Evolutionary conservation across 805 yeast species (phyloP).

Genomic region (Ogataea ganodermae): DNA sequence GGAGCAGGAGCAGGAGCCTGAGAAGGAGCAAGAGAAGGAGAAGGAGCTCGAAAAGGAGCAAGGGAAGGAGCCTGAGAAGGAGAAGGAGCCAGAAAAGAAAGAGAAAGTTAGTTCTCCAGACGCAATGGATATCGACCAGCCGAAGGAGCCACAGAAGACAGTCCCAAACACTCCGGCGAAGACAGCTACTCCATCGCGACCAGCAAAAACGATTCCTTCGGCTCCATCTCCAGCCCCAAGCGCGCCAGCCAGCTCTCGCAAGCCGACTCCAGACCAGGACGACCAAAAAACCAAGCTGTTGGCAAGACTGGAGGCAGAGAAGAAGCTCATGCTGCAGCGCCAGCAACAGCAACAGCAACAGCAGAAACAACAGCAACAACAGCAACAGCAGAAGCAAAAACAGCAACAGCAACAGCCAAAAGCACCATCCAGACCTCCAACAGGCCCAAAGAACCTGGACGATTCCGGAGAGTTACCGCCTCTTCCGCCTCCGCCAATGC

Average conservation of each 20-base stretch:
- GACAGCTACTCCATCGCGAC: neutral
- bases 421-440: neutral
- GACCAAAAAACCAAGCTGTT: constrained; percentile 9
- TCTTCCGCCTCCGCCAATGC: constrained; percentile 23
- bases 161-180: neutral
- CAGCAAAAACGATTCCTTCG: neutral
- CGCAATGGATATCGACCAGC: neutral
- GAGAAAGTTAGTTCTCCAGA: too few species aligned
- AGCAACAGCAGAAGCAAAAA: neutral
- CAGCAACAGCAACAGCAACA: constrained; percentile 10
- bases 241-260: neutral
- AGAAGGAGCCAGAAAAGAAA: neutral
- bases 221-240: neutral
- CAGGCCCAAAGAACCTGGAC: neutral
- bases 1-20: neutral
- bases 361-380: constrained; percentile 1
- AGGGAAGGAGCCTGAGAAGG: neutral
- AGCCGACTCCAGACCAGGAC: neutral
- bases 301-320: constrained; percentile 20
- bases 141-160: neutral
- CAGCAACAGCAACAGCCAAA: constrained; percentile 4
- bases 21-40: neutral
- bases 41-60: neutral
- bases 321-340: constrained; percentile 15
- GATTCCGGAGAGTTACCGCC: constrained; percentile 6